Conservation (phyloP, 352 stramenopile genomes). For the Phytophthora lateralis region DNA sequence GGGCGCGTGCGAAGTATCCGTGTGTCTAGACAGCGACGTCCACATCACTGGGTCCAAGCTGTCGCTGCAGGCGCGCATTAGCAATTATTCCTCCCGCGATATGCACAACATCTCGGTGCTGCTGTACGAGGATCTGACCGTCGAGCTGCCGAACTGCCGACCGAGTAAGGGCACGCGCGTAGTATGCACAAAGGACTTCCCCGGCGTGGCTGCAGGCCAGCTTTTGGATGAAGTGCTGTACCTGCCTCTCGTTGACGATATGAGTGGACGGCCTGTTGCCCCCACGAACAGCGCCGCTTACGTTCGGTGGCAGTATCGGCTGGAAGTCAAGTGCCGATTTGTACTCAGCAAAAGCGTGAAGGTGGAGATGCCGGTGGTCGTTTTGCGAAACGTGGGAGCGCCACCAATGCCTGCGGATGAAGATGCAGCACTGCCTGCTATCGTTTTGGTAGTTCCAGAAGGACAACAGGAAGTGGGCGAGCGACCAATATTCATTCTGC, state of each 20-base stretch:
- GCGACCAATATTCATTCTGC: constrained; percentile 12
- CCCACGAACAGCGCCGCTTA: constrained; percentile 36
- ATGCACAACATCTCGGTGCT: constrained; percentile 37
- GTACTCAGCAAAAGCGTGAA: constrained; percentile 43
- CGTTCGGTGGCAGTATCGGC: constrained; percentile 38
- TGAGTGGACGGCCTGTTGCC: constrained; percentile 19
- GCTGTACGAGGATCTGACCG: constrained; percentile 39
- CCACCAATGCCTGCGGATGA: constrained; percentile 3
- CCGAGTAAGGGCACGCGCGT: constrained; percentile 27
- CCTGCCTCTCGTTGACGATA: constrained; percentile 33
- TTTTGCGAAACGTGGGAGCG: constrained; percentile 32
- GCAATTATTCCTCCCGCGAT: constrained; percentile 40
- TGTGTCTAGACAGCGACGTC: constrained; percentile 35
- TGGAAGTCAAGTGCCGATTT: constrained; percentile 42
- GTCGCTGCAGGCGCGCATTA: constrained; percentile 30
- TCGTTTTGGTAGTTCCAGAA: constrained; percentile 26
- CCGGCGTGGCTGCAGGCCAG: constrained; percentile 33
- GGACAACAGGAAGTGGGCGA: not conserved
- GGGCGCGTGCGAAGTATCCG: constrained; percentile 33
- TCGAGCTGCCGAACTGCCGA: constrained; percentile 32
- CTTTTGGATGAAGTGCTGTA: constrained; percentile 31
- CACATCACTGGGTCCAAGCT: constrained; percentile 38
- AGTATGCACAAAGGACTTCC: constrained; percentile 30
- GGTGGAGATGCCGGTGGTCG: constrained; percentile 39
- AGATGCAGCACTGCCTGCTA: constrained; percentile 3